Evolutionary conservation across 768 basidiomycete species (phyloP).

Genomic region (Serendipita sp.): DNA sequence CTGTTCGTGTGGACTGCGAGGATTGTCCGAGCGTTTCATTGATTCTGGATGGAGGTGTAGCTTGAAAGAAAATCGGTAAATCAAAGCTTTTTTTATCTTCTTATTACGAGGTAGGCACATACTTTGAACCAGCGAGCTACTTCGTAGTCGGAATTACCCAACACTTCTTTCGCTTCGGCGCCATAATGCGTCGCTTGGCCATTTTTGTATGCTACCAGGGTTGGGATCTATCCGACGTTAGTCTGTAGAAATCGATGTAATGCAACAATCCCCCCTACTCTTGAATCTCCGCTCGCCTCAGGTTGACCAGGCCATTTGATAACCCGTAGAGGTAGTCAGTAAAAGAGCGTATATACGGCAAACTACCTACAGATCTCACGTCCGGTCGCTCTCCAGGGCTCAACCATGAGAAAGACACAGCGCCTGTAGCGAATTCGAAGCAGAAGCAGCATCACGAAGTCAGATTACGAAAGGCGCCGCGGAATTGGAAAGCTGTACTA

Average conservation of each 20-base stretch:
- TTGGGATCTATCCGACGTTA: not conserved
- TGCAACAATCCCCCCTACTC: not conserved
- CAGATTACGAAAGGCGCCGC: no score
- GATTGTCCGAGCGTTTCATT: no score
- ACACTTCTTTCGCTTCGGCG: not conserved
- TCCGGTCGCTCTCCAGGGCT: not conserved
- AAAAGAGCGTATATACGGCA: not conserved
- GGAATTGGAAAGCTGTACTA: not conserved
- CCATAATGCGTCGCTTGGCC: not conserved
- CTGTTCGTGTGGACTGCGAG: no score
- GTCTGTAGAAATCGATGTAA: not conserved
- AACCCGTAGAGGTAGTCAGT: not conserved
- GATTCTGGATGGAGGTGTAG: no score
- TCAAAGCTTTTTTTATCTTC: no score
- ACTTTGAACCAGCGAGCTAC: slow-evolving; percentile 1
- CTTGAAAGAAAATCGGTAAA: no score
- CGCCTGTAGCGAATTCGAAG: not conserved
- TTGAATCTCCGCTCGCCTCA: not conserved
- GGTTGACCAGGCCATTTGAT: not conserved
- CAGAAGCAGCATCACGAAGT: no score
- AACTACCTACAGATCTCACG: not conserved
- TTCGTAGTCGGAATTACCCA: not conserved
- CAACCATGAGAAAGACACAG: not conserved
- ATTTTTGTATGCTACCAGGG: not conserved
- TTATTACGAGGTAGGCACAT: not conserved